Evolutionary conservation across 257 asterid species (phyloP).

Genomic region (Cinchona pubescens): DNA sequence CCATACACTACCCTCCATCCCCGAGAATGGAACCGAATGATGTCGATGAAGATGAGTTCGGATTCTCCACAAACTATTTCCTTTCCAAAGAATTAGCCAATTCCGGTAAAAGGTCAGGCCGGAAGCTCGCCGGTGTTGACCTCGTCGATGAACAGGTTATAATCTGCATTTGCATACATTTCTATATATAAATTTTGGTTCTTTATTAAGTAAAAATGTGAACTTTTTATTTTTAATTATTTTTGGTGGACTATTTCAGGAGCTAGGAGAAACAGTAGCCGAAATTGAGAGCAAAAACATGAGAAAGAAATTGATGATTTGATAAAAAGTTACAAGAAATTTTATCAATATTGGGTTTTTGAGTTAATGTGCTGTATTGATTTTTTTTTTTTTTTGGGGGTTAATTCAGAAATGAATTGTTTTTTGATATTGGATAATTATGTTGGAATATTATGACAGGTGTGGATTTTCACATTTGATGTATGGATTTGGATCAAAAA

Average conservation of each 20-base stretch:
- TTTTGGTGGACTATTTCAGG: constrained; percentile 39
- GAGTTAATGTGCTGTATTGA: constrained; percentile 43
- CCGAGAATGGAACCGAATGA: constrained; percentile 46
- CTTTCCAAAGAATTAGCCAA: constrained; percentile 72
- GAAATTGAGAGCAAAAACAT: constrained; percentile 75
- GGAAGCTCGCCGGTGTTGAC: constrained; percentile 60
- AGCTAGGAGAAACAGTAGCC: constrained; percentile 62
- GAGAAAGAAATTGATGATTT: constrained; percentile 62
- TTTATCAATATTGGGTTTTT: constrained; percentile 64
- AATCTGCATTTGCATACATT: background rate
- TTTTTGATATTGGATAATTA: no score
- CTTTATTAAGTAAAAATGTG: background rate
- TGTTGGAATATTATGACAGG: constrained; percentile 34
- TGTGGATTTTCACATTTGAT: constrained; percentile 80
- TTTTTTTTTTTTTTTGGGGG: background rate
- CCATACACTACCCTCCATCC: background rate
- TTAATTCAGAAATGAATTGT: no score
- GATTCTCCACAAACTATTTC: constrained; percentile 87
- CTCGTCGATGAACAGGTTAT: constrained; percentile 77
- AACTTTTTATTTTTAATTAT: background rate
- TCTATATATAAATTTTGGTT: background rate
- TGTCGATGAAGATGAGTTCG: constrained; percentile 74
- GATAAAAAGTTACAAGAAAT: constrained; percentile 48
- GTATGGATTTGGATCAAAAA: constrained; percentile 97
- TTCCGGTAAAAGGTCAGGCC: constrained; percentile 62